Base-by-base conservation (phyloP, 495 filamentous ascomycete genomes). In the Hyaloscypha variabilis region DNA sequence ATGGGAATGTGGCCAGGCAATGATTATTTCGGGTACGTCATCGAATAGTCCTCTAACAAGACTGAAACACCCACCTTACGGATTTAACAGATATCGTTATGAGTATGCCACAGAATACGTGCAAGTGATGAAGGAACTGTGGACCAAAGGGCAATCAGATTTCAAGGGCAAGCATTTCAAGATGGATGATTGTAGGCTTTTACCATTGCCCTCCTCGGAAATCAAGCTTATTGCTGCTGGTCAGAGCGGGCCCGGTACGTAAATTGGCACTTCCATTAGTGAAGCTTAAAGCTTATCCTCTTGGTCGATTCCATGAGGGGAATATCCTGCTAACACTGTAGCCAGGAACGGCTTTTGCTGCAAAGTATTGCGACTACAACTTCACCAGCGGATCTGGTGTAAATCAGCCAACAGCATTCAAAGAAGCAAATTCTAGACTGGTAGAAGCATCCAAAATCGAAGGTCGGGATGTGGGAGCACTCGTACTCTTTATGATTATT, bases 31-130 rank as follows among this genome's bases (percentile, higher is more conserved):
- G 73, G 71, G 36, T 75, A 69, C 36, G 2, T 34, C 13, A 34
- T 13, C 8, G 8, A 34, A 34, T 34, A 6, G 2, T 13, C 31
- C 6, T 8, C 31, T 34, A 6, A 34, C 31, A 8, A n/a, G n/a
- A n/a, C 13, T 3, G 31, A 34, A 34, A 34, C 6, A 8, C 31
- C 13, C 1, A 13, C 1, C 31, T 34, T 34, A 34, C 13, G 31
- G 6, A 13, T 34, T 56, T n/a, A 17, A 58, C n/a, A 58, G 55
- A 31, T 58, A 58, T 34, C 60, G 73, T 2, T 75, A 75, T 63
- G 71, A 73, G 58, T 75, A 73, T 31, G 73, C 72, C 10, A 70
- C 67, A 26, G 72, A 75, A 60, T 75, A 75, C 51, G 72, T 75
- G 17, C 68, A 72, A 52, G 63, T 75, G 13, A 71, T 75, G 69